Percentiles rank a stretch among this genome's conserved stretches.
Evolutionary conservation across 768 basidiomycete species (phyloP).

Genomic region (Hypholoma fasciculare): DNA sequence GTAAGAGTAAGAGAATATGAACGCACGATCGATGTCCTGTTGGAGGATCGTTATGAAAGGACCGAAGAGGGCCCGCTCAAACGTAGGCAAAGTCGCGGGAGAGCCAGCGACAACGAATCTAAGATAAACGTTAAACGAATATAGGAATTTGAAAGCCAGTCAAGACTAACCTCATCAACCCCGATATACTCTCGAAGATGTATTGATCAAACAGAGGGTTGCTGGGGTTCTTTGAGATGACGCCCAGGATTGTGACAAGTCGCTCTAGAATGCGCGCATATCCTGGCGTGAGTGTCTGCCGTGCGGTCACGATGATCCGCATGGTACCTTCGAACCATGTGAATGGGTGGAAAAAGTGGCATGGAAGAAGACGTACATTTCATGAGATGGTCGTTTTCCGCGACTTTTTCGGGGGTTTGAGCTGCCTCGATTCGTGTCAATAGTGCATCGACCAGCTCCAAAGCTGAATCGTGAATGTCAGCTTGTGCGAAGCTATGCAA

Average conservation of each 20-base stretch:
- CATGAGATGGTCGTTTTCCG: conserved; percentile 98
- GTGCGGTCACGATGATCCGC: conserved; percentile 90
- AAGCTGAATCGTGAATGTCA: conserved; percentile 85
- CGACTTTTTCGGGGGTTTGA: conserved; percentile 85
- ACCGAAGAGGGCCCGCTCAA: conserved; percentile 82
- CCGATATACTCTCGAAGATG: conserved; percentile 96
- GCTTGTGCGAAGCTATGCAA: conserved; percentile 75
- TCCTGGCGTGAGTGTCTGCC: conserved; percentile 69
- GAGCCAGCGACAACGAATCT: conserved; percentile 83
- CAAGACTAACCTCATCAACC: conserved; percentile 69
- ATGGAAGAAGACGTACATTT: conserved; percentile 66
- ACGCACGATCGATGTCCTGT: conserved; percentile 89
- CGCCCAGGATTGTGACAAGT: conserved; percentile 80
- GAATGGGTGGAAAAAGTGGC: not conserved
- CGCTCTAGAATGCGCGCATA: conserved; percentile 68
- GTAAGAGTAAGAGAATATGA: not conserved
- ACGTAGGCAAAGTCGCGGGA: conserved; percentile 63
- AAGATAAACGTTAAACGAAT: not conserved
- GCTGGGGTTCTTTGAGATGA: conserved; percentile 93
- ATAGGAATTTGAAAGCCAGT: conserved; percentile 8
- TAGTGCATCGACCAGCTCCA: conserved; percentile 67
- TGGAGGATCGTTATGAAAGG: conserved; percentile 88
- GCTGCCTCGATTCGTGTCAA: conserved; percentile 79
- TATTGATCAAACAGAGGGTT: conserved; percentile 98
- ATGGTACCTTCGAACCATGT: conserved; percentile 67